Percentiles rank a stretch among this genome's conserved stretches.
These are phyloP conservation scores for Tothia fuscella DNA, from an alignment of 2,329 filamentous ascomycete genomes.

Conservation along the genomic window DNA sequence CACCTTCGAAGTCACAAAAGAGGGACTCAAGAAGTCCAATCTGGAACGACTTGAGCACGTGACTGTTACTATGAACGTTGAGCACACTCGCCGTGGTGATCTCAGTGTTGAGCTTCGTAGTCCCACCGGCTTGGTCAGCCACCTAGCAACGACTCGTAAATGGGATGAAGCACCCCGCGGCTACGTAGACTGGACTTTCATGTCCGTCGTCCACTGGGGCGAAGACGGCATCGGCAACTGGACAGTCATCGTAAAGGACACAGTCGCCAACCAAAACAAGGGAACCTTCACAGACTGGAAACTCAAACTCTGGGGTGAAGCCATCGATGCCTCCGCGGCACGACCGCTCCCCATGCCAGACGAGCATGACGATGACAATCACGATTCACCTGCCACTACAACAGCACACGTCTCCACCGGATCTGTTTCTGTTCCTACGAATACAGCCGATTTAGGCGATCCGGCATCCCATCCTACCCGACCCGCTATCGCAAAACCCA, in stretches of 20 bases:
- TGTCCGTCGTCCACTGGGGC: slow-evolving; percentile 96
- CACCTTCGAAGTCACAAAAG: slow-evolving; percentile 67
- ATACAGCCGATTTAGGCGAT: slow-evolving; percentile 34
- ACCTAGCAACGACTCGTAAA: slow-evolving; percentile 65
- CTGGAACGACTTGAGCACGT: slow-evolving; percentile 83
- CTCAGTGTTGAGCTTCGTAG: slow-evolving; percentile 85
- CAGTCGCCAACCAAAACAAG: slow-evolving; percentile 58
- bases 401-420: slow-evolving; percentile 50
- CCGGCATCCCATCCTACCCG: slow-evolving; percentile 36
- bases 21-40: slow-evolving; percentile 73
- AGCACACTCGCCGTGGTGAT: slow-evolving; percentile 78
- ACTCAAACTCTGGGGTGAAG: slow-evolving; percentile 86
- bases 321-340: slow-evolving; percentile 63
- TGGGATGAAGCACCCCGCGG: slow-evolving; percentile 55
- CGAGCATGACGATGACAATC: slow-evolving; percentile 72
- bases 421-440: slow-evolving; percentile 32
- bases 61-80: slow-evolving; percentile 93
- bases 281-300: slow-evolving; percentile 86
- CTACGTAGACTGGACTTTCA: slow-evolving; percentile 96
- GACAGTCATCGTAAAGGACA: slow-evolving; percentile 84
- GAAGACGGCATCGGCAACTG: slow-evolving; percentile 79
- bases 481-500: slow-evolving; percentile 49
- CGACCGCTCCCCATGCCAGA: slow-evolving; percentile 68
- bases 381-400: slow-evolving; percentile 50
- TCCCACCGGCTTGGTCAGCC: slow-evolving; percentile 67